Conservation (phyloP, 352 stramenopile genomes). For the Elongisporangium prolatum region DNA sequence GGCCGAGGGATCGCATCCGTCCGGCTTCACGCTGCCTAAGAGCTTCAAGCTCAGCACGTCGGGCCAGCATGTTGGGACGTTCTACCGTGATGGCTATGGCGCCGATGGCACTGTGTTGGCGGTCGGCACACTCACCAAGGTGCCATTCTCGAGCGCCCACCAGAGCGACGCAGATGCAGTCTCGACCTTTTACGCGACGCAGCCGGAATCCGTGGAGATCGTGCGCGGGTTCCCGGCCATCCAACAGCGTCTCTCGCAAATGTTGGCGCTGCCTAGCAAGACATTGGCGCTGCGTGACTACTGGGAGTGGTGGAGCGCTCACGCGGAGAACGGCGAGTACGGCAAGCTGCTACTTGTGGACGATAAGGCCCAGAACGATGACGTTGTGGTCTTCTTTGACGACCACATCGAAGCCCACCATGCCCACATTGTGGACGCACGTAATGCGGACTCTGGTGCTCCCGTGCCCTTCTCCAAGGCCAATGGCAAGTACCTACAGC, state of each 20-base stretch:
- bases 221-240: slow-evolving; percentile 56
- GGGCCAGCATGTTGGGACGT: slow-evolving; percentile 42
- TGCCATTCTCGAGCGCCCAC: slow-evolving; percentile 43
- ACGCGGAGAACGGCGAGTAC: slow-evolving; percentile 71
- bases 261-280: slow-evolving; percentile 22
- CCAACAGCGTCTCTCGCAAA: slow-evolving; percentile 24
- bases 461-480: slow-evolving; percentile 54
- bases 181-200: slow-evolving; percentile 32
- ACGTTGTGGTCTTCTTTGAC: slow-evolving; percentile 60
- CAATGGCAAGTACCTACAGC: slow-evolving; percentile 51
- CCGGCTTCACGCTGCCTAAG: slow-evolving; percentile 30
- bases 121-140: slow-evolving; percentile 53
- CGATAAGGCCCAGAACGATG: slow-evolving; percentile 8
- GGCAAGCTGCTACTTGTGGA: slow-evolving; percentile 71
- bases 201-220: slow-evolving; percentile 28
- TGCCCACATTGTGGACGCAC: slow-evolving; percentile 78
- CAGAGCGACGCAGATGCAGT: slow-evolving; percentile 20
- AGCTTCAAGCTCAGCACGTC: slow-evolving; percentile 42
- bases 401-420: slow-evolving; percentile 75
- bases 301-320: slow-evolving; percentile 83
- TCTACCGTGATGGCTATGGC: slow-evolving; percentile 69
- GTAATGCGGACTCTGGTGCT: slow-evolving; percentile 36
- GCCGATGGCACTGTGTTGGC: slow-evolving; percentile 50
- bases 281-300: slow-evolving; percentile 76
- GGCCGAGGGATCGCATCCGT: slow-evolving; percentile 56